Conservation (phyloP, 768 basidiomycete species). For the Tricholoma saponaceum region DNA sequence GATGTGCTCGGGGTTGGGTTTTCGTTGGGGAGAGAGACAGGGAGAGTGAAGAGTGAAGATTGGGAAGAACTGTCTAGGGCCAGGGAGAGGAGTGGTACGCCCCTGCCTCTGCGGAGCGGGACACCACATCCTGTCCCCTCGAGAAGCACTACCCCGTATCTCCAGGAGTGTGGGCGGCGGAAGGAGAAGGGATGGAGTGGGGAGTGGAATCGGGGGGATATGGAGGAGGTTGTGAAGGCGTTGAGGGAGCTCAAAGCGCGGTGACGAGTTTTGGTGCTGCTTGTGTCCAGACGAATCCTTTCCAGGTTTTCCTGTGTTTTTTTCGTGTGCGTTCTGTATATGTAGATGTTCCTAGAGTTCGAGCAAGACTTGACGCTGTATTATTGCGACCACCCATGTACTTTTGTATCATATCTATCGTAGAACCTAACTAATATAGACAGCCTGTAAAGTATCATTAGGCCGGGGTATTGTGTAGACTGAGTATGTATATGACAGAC, state of each 20-base stretch:
- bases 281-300: background rate
- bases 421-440: too few relatives aligned
- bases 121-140: background rate
- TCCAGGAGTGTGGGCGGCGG: background rate
- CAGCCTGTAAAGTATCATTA: too few relatives aligned
- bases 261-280: background rate
- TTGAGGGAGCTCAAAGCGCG: constrained; percentile 1
- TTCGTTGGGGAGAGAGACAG: too few relatives aligned
- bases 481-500: too few relatives aligned
- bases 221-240: constrained; percentile 12
- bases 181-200: constrained; percentile 22
- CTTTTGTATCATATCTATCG: too few relatives aligned
- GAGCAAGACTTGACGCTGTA: background rate
- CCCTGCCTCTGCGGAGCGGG: background rate
- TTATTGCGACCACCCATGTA: too few relatives aligned
- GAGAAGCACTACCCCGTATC: background rate
- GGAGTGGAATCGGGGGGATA: constrained; percentile 22
- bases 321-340: background rate
- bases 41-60: background rate
- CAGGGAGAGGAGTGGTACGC: background rate
- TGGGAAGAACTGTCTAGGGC: background rate
- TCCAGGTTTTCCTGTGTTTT: background rate
- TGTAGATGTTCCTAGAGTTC: background rate
- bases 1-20: background rate
- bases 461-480: too few relatives aligned